Base-by-base conservation (phyloP, 1,284 basidiomycete species). In the Ceratorhiza oryzae-sativae region DNA sequence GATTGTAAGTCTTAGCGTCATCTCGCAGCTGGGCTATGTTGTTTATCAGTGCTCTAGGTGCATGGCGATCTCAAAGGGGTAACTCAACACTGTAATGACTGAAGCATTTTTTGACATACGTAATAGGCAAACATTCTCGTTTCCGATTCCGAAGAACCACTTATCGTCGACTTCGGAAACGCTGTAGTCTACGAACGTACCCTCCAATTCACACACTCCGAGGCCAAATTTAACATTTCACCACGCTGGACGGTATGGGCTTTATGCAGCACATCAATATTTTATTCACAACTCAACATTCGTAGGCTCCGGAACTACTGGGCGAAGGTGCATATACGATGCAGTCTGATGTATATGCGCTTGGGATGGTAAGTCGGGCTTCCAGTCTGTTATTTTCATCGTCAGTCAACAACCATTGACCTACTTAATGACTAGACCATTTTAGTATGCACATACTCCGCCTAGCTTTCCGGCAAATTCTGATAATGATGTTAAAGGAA, bases 31-130 rank as follows among this genome's bases (percentile, higher is more conserved):
- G n/a, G n/a, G n/a, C n/a, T n/a, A n/a, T n/a, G n/a, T n/a, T n/a
- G 8, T 30, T 18, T 20, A 23, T 9, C 3, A 13, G 25, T 42
- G 34, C 1, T 53, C 13, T 48, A 65, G 62, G 20, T 42, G 6
- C 62, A 65, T 53, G 62, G 62, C 20, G 62, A 65, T 30, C 48
- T 65, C 8, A 65, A 65, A 53, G 48, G 62, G 27, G 62, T 53
- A 18, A 25, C 46, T 32, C 6, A 49, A 8, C 18, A 9, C 10
- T 32, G 6, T 9, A 23, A 1, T 2, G 8, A n/a, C 1, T 20
- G 18, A 20, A n/a, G 15, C n/a, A 25, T 34, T 2, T 3, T 15
- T 10, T 1, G 10, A 8, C 20, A 12, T 1, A 2, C 1, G 1
- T 36, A 62, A 30, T 27, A 65, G 62, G 27, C 36, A 27, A 65